Base-by-base conservation (phyloP, 2,329 filamentous ascomycete species). In the Fusarium devonianum region DNA sequence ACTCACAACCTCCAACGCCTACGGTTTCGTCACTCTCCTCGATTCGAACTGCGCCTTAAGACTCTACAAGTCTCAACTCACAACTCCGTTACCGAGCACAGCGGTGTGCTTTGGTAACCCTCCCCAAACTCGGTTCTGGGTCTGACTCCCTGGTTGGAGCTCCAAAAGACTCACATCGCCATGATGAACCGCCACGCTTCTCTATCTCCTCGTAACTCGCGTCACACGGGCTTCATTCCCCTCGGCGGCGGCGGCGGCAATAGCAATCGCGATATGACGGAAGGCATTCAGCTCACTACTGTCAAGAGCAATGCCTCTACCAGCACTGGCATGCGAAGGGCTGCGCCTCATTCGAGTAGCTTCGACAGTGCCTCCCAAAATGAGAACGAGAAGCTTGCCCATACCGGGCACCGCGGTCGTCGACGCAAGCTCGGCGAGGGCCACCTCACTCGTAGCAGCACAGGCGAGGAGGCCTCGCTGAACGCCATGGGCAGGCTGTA, bases 401-500 rank as follows among this genome's bases (percentile, higher is more conserved):
- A 77, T 60, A 63, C 58, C 56, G 46, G 72, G 51, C 56, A 66
- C 21, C 66, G 66, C 26, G 79, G 76, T 32, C 79, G 83, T 42
- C 77, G 82, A 38, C 76, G 81, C 49, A 80, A 75, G 66, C 67
- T 73, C n/a, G 70, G 72, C 32, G 67, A 75, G 17, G 69, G 71
- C 6, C 64, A 65, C 4, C 64, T 73, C 4, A 69, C 70, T 35
- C 75, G 79, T 23, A 67, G 72, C 13, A 75, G 75, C 50, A 79
- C 76, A 7, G 80, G 84, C 9, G 82, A 84, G 2, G 82, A 83
- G 13, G 69, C 80, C 22, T 75, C 77, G 22, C 71, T 89, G 56
- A 89, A 85, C 60, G 80, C 80, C 52, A 82, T 90, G 76, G 87
- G 87, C 33, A 78, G 78, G 51, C 65, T 89, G 25, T 87, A 89